These are phyloP conservation scores for Rhodotorula graminis DNA, from an alignment of 768 basidiomycete species.

Conservation along the genomic window DNA sequence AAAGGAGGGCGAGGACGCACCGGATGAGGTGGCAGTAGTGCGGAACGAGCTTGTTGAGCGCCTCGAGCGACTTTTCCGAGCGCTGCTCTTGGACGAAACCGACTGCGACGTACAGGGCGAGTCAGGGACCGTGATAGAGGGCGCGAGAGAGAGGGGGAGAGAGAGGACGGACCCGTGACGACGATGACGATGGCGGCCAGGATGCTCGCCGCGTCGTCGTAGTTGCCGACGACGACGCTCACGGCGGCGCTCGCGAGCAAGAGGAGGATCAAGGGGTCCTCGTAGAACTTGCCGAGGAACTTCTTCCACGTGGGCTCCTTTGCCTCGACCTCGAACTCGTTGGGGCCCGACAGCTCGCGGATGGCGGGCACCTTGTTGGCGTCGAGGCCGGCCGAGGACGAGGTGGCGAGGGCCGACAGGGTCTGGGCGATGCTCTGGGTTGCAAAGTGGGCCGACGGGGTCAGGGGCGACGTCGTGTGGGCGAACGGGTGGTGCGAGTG, in stretches of 20 bases:
- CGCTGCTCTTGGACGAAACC: conserved; percentile 93
- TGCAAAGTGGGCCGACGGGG: conserved; percentile 31
- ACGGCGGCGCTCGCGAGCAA: conserved; percentile 83
- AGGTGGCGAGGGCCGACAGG: conserved; percentile 26
- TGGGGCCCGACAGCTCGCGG: conserved; percentile 48
- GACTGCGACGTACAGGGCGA: conserved; percentile 51
- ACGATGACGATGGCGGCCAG: conserved; percentile 87
- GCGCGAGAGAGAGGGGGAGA: too few relatives aligned
- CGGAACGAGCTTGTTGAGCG: conserved; percentile 91
- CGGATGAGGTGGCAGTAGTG: conserved; percentile 91
- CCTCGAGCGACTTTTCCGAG: conserved; percentile 89
- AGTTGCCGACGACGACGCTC: conserved; percentile 88
- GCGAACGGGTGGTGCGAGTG: conserved; percentile 36
- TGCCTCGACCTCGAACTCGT: conserved; percentile 82
- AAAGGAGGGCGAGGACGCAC: conserved; percentile 41
- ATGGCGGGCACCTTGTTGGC: conserved; percentile 38
- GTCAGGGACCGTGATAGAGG: not conserved
- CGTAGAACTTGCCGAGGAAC: conserved; percentile 91
- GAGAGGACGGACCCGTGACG: conserved; percentile 64
- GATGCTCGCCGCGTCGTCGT: conserved; percentile 91
- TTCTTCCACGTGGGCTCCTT: conserved; percentile 78
- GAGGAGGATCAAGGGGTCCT: conserved; percentile 84
- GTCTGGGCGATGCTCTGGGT: conserved; percentile 30
- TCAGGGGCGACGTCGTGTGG: conserved; percentile 31
- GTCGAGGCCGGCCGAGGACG: conserved; percentile 28